Percentiles rank a stretch among this genome's conserved stretches.
phyloP scores from a whole-genome alignment of 2,329 filamentous ascomycete species.

The Claviceps arundinis region DNA sequence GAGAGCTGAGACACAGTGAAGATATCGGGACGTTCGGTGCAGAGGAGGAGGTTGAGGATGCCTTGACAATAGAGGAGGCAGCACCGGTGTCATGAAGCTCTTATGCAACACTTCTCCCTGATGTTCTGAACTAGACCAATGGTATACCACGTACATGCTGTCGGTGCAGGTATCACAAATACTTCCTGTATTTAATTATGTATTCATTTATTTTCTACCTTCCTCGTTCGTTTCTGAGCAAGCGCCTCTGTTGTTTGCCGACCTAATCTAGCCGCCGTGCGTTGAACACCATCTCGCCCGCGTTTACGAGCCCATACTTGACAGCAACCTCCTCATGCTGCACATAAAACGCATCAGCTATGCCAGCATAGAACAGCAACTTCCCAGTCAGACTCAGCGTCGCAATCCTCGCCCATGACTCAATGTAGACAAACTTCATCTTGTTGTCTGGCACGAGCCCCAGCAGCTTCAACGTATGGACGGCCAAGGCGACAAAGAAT shows the following conservation, averaged over 20 bases:
- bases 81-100: constrained; percentile 7
- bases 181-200: background rate
- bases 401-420: constrained; percentile 81
- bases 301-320: constrained; percentile 25
- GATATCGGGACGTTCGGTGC: constrained; percentile 30
- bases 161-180: background rate
- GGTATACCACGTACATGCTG: constrained; percentile 12
- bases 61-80: constrained; percentile 1
- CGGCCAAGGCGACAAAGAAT: constrained; percentile 53
- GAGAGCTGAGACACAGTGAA: constrained; percentile 26
- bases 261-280: constrained; percentile 14
- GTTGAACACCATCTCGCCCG: constrained; percentile 28
- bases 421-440: constrained; percentile 72
- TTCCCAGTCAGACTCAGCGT: constrained; percentile 75
- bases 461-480: constrained; percentile 33
- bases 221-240: background rate
- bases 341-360: constrained; percentile 70
- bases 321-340: constrained; percentile 59
- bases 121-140: background rate
- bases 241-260: constrained; percentile 2
- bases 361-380: constrained; percentile 46
- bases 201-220: background rate
- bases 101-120: background rate
- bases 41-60: constrained; percentile 16
- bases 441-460: constrained; percentile 32